Percentiles rank a stretch among this genome's conserved stretches.
phyloP scores from a whole-genome alignment of 225 moss, liverwort and hornwort species.

The Thuidium tamariscinum region DNA sequence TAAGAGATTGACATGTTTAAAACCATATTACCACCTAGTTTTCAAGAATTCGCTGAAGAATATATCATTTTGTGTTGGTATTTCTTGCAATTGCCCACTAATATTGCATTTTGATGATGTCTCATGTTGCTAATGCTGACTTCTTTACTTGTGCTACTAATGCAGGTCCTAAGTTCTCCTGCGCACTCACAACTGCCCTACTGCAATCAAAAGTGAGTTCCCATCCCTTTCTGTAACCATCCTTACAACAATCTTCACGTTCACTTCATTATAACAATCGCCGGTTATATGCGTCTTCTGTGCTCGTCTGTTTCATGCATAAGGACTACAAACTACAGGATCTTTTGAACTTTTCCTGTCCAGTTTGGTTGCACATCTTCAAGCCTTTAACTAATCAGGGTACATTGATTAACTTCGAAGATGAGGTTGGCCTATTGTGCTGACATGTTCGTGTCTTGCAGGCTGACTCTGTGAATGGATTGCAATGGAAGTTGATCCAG shows the following conservation, averaged over 20 bases:
- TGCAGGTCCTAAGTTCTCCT: slow-evolving; percentile 19
- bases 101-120: background rate
- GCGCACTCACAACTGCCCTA: slow-evolving; percentile 35
- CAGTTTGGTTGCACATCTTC: background rate
- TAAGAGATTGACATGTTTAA: background rate
- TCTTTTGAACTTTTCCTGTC: background rate
- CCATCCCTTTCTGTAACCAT: background rate
- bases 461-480: slow-evolving; percentile 55
- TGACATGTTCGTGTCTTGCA: slow-evolving; percentile 15
- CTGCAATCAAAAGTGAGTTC: slow-evolving; percentile 36
- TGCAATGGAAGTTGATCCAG: slow-evolving; percentile 76
- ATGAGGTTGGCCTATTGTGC: background rate
- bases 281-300: background rate
- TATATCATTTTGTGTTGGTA: background rate
- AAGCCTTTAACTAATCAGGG: background rate
- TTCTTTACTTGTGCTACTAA: background rate
- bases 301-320: background rate
- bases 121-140: background rate
- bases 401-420: background rate
- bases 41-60: background rate
- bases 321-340: background rate
- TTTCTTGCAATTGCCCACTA: background rate
- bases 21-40: background rate
- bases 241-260: background rate
- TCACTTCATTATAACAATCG: background rate